Conservation (phyloP, 768 basidiomycete species). For the Brasilioporus rufonigricans region DNA sequence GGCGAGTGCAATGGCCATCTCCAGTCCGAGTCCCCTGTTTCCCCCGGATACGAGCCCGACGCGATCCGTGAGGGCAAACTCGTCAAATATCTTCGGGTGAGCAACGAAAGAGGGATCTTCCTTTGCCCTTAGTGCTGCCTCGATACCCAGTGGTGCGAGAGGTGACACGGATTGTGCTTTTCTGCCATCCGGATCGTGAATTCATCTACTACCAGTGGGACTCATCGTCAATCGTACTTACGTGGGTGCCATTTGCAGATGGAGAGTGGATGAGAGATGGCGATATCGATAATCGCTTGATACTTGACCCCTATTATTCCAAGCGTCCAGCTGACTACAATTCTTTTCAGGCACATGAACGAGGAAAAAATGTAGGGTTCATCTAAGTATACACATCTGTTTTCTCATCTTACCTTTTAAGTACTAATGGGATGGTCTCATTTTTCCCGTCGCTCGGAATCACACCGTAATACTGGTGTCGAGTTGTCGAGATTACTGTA, state of each 20-base stretch:
- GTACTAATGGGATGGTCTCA: background rate
- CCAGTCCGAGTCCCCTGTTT: constrained; percentile 71
- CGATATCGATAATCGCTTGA: constrained; percentile 1
- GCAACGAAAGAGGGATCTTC: constrained; percentile 33
- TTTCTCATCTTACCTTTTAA: background rate
- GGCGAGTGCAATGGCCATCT: constrained; percentile 72
- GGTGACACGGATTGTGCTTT: constrained; percentile 46
- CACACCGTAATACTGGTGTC: too few relatives aligned
- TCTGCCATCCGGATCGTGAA: background rate
- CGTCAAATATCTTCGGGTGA: constrained; percentile 53
- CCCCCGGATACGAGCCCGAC: constrained; percentile 64
- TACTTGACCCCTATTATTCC: background rate
- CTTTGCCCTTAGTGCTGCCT: constrained; percentile 49
- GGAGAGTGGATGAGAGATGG: too few relatives aligned
- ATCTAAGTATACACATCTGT: background rate
- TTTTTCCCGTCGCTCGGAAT: background rate
- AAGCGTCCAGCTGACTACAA: background rate
- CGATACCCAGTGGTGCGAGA: constrained; percentile 61
- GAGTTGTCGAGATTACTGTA: too few relatives aligned
- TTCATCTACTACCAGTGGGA: too few relatives aligned
- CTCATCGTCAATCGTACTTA: too few relatives aligned
- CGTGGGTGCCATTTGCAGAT: too few relatives aligned
- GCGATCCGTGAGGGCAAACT: constrained; percentile 55
- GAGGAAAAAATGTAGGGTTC: background rate
- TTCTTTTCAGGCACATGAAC: constrained; percentile 1